A percentile compares a stretch with the other conserved stretches of the same genome.
These are phyloP conservation scores for Gossypium schwendimanii DNA, from an alignment of 441 rosid genomes.

Conservation along the genomic window DNA sequence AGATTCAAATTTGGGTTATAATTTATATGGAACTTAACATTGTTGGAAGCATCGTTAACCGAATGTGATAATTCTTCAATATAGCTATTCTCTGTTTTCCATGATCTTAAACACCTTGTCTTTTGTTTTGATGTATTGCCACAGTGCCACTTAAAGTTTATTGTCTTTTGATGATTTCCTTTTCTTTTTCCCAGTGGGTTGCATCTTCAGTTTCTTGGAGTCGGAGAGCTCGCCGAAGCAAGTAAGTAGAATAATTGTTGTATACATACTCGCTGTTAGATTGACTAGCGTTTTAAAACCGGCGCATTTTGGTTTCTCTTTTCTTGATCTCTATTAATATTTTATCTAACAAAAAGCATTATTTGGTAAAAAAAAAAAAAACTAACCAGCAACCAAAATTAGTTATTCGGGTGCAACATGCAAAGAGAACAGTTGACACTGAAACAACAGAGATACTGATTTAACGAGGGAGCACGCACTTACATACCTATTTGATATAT, in stretches of 20 bases:
- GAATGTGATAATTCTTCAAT: background rate
- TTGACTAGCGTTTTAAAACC: background rate
- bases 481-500: background rate
- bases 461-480: background rate
- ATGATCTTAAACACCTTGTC: constrained; percentile 8
- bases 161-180: background rate
- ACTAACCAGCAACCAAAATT: background rate
- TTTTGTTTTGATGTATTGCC: background rate
- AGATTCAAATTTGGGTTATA: constrained; percentile 3
- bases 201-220: constrained; percentile 67
- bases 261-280: background rate
- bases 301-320: background rate
- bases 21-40: background rate
- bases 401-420: background rate
- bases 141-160: background rate
- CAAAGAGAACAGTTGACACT: background rate
- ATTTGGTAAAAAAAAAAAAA: too few relatives aligned
- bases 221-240: constrained; percentile 68
- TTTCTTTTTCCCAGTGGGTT: constrained; percentile 53
- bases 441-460: background rate
- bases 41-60: constrained; percentile 6
- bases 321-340: too few relatives aligned
- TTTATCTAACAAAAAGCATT: too few relatives aligned
- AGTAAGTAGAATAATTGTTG: constrained; percentile 43
- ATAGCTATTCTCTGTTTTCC: background rate